Evolutionary conservation across 306 rosid species (phyloP), one percentile per base, ranked within the genome.

Genomic region (Cucumis hystrix): DNA sequence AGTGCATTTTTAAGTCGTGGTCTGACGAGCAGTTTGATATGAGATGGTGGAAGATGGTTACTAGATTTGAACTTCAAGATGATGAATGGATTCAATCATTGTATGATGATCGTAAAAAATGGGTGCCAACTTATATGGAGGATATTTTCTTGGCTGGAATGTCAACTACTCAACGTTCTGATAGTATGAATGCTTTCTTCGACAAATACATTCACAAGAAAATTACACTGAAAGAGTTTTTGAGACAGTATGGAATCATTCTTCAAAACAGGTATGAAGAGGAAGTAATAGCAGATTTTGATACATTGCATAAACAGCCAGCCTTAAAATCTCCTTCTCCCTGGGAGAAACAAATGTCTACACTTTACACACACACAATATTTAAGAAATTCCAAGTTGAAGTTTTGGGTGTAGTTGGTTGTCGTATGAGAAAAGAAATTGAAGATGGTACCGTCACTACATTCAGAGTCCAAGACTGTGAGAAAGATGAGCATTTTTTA

Each of bases 261-360:
- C 89, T 93, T 65, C 98, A 91, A 70, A 91, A 86, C 63, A 88
- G 98, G 86, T 89, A 85, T 76, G 97, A 93, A 77, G 98, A 91
- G 82, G 98, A 93, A 86, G 89, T 87, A 52, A 86, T 89, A 76
- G 97, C 98, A 76, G 98, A 93, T 88, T 93, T 93, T 79, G 98
- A 93, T 84, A 91, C 97, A 72, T 85, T 88, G 84, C 91, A 93
- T 89, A 93, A 93, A 82, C 98, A 93, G 82, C 98, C 97, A 43
- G 98, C 98, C 61, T 85, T 91, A 47, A 93, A 88, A 80, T 91
- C 98, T 80, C 98, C 98, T 84, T 93, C 98, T 45, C 98, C 98
- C 73, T 91, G 98, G 97, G 97, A 93, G 80, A 93, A 91, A 76
- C 98, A 93, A 82, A 91, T 91, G 97, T 93, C 98, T 75, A 87